Conservation (phyloP, 2,329 filamentous ascomycete species). For the Colletotrichum euphorbiae region DNA sequence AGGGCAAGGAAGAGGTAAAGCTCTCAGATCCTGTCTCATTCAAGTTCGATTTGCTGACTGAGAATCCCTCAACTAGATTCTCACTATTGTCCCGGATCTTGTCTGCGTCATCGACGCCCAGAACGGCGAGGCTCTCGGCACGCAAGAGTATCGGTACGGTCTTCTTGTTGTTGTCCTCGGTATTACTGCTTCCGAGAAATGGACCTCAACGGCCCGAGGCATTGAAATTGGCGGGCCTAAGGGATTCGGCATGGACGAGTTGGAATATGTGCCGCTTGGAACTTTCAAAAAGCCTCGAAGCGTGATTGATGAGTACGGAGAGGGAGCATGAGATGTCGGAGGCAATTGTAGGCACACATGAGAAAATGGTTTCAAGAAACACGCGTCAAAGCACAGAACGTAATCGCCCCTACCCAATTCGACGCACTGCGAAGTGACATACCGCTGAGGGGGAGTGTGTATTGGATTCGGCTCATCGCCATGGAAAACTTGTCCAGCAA, state of each 20-base stretch:
- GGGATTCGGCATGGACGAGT: constrained; percentile 57
- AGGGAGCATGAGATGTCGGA: not conserved
- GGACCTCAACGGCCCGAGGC: constrained; percentile 51
- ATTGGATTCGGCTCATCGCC: no score
- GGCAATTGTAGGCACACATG: no score
- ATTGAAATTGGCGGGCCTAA: constrained; percentile 63
- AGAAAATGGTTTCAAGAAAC: no score
- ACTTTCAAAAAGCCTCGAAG: constrained; percentile 48
- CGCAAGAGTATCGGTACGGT: constrained; percentile 67
- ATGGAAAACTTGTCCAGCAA: no score
- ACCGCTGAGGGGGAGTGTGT: no score
- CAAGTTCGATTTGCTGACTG: not conserved
- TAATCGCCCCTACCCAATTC: no score
- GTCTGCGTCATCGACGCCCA: constrained; percentile 67
- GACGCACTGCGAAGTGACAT: no score
- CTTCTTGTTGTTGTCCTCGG: constrained; percentile 62
- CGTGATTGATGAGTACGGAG: constrained; percentile 62
- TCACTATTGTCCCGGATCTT: constrained; percentile 68
- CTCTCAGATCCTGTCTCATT: no score
- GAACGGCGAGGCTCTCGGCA: constrained; percentile 67
- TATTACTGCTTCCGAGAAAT: constrained; percentile 57
- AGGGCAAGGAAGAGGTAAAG: constrained; percentile 48
- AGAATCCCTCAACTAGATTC: constrained; percentile 51
- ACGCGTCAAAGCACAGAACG: no score
- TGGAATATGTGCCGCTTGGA: constrained; percentile 53